These are phyloP conservation scores for Alisma plantagoaquatica DNA, from an alignment of 106 monocot species.

Conservation along the genomic window DNA sequence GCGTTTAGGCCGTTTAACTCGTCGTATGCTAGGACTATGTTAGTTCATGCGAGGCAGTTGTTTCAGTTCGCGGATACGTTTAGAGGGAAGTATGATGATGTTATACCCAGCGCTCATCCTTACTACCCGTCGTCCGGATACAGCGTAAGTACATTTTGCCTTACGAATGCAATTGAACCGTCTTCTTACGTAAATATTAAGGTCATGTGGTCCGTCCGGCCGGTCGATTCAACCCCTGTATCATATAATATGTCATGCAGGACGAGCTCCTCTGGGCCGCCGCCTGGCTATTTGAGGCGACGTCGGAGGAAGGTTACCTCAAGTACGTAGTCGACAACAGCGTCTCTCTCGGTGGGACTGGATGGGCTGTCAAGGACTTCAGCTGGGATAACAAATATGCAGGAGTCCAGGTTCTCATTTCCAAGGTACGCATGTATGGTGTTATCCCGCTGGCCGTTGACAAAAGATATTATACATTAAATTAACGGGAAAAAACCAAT, in stretches of 20 bases:
- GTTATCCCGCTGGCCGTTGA: too few relatives aligned
- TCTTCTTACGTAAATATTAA: background rate
- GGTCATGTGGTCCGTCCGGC: too few relatives aligned
- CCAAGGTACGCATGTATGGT: conserved; percentile 58
- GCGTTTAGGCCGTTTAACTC: conserved; percentile 68
- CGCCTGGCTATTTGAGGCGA: conserved; percentile 83
- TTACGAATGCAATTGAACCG: background rate
- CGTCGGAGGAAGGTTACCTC: conserved; percentile 59
- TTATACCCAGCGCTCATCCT: conserved; percentile 31
- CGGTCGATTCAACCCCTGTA: too few relatives aligned
- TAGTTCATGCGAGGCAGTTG: conserved; percentile 67
- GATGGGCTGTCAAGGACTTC: conserved; percentile 74
- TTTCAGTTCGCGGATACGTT: conserved; percentile 85
- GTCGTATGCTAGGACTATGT: conserved; percentile 55
- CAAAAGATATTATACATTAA: background rate
- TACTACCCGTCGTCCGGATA: conserved; percentile 65
- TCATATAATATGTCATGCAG: too few relatives aligned
- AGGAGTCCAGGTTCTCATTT: conserved; percentile 71
- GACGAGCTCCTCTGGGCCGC: conserved; percentile 96
- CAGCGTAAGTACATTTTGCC: conserved; percentile 21
- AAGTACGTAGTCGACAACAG: conserved; percentile 61
- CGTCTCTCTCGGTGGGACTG: conserved; percentile 47
- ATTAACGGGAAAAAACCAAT: background rate
- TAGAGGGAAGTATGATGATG: conserved; percentile 59
- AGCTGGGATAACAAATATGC: conserved; percentile 98